Percentiles rank a stretch among this genome's conserved stretches.
Conservation (phyloP, 176 grass and related monocot genomes). For the Cenchrus fungigraminus region DNA sequence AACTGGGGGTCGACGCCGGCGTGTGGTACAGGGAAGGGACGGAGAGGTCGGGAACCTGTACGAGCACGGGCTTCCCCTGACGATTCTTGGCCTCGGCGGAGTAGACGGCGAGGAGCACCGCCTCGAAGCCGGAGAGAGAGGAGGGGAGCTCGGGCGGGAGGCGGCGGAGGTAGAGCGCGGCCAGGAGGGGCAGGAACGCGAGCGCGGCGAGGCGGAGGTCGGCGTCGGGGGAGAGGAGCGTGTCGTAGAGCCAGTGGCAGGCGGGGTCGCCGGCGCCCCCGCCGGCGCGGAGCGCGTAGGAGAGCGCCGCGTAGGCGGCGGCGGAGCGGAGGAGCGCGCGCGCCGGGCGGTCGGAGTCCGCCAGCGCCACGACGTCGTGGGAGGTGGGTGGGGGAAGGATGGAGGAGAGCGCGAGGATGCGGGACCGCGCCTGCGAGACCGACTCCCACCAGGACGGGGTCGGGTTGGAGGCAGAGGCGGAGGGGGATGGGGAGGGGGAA, state of each 20-base stretch:
- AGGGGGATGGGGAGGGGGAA: slow-evolving; percentile 34
- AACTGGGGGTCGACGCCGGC: slow-evolving; percentile 43
- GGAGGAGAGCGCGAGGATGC: slow-evolving; percentile 71
- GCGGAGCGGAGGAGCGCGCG: slow-evolving; percentile 68
- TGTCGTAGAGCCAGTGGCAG: slow-evolving; percentile 98
- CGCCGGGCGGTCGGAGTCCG: slow-evolving; percentile 85
- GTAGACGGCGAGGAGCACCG: slow-evolving; percentile 92
- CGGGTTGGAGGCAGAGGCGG: slow-evolving; percentile 28
- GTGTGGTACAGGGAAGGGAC: slow-evolving; percentile 84
- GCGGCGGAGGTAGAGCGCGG: neutral
- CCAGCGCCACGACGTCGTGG: slow-evolving; percentile 63
- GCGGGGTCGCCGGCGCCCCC: slow-evolving; percentile 42
- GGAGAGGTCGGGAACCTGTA: slow-evolving; percentile 87
- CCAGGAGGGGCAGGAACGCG: slow-evolving; percentile 10
- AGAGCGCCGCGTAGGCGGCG: slow-evolving; percentile 69
- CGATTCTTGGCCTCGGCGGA: slow-evolving; percentile 78
- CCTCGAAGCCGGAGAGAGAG: slow-evolving; percentile 86
- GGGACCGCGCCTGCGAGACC: slow-evolving; percentile 75
- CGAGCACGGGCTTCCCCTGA: slow-evolving; percentile 75
- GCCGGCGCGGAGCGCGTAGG: slow-evolving; percentile 60
- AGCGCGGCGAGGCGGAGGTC: slow-evolving; percentile 91
- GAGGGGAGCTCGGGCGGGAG: slow-evolving; percentile 57
- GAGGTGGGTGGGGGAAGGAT: slow-evolving; percentile 49
- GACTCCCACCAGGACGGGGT: slow-evolving; percentile 92
- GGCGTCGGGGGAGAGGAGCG: slow-evolving; percentile 77